Evolutionary conservation across 306 rosid genomes (phyloP), one percentile per base, ranked within the genome.

Genomic region (Quercus bicolor): DNA sequence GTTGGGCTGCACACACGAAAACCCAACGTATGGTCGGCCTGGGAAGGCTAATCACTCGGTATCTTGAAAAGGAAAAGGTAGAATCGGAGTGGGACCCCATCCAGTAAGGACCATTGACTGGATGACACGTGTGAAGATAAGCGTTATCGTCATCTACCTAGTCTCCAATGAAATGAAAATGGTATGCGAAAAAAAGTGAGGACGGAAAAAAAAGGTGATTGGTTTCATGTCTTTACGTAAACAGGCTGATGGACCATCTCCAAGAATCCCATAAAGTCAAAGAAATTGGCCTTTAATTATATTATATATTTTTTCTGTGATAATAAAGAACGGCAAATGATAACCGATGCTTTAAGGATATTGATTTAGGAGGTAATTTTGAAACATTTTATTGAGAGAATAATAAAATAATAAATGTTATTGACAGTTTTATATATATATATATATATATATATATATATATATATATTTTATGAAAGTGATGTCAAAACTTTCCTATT

Each of bases 171-270:
- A 52, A 28, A 77, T 72, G 6, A 55, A 74, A 28, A 69, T 73
- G 51, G 65, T 45, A 37, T 8, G 68, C 3, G 59, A 61, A 21
- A 15, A 18, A 68, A 19, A 26, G 24, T 48, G 18, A 66, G 51
- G 23, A 8, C 11, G 55, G 37, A 6, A 31, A 26, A 16, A 19
- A 23, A 59, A n/a, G 64, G 37, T 45, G 43, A 72, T 72, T 56
- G 80, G 37, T 23, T 37, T 64, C 81, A 28, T 28, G 56, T 77
- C 81, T 31, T 81, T 24, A 53, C 43, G n/a, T 43, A 54, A 11
- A 59, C 72, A 78, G 77, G 72, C 77, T 73, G 82, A 65, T 34
- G n/a, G 13, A 40, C 14, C 70, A 68, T 34, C 18, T 33, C 34
- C 68, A 34, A 48, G 33, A 33, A 52, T 48, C 13, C 56, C 13